A percentile compares a stretch with the other conserved stretches of the same genome.
These are phyloP conservation scores for Metschnikowia borealis DNA, from an alignment of 805 yeast species.

Conservation along the genomic window DNA sequence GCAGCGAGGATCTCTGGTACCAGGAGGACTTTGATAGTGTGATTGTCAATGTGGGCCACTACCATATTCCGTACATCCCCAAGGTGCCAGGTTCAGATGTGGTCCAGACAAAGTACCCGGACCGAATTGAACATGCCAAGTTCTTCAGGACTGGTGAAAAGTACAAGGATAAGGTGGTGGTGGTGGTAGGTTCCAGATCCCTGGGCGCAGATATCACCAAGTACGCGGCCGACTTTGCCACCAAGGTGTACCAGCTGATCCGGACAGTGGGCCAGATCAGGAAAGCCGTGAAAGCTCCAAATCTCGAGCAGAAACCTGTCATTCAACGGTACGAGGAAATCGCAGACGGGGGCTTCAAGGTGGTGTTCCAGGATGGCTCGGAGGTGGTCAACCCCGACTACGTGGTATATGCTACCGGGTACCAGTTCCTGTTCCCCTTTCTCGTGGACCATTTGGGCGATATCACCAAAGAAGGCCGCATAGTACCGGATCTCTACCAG, in stretches of 20 bases:
- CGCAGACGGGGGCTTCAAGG: constrained; percentile 26
- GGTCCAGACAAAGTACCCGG: constrained; percentile 28
- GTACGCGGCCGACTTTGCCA: constrained; percentile 22
- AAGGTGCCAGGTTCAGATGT: constrained; percentile 36
- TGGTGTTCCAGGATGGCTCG: constrained; percentile 48
- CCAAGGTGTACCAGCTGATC: constrained; percentile 28
- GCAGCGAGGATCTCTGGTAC: constrained; percentile 32
- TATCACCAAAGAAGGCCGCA: constrained; percentile 30
- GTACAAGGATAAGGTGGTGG: constrained; percentile 23
- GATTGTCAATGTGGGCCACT: constrained; percentile 46
- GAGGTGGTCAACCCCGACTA: constrained; percentile 46
- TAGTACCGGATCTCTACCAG: constrained; percentile 48
- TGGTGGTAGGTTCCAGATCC: constrained; percentile 27
- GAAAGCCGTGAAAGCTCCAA: constrained; percentile 11
- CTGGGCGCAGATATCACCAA: constrained; percentile 30
- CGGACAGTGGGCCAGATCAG: constrained; percentile 14
- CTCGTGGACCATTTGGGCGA: constrained; percentile 44
- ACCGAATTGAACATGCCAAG: constrained; percentile 42
- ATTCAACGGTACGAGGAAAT: constrained; percentile 21
- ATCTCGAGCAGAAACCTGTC: constrained; percentile 23
- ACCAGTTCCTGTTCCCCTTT: constrained; percentile 62
- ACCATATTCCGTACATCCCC: constrained; percentile 45
- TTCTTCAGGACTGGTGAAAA: constrained; percentile 31
- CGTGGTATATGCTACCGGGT: constrained; percentile 73
- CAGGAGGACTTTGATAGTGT: constrained; percentile 34